These are phyloP conservation scores for Chrysoporthe cubensis DNA, from an alignment of 2,329 filamentous ascomycete species.

Conservation along the genomic window DNA sequence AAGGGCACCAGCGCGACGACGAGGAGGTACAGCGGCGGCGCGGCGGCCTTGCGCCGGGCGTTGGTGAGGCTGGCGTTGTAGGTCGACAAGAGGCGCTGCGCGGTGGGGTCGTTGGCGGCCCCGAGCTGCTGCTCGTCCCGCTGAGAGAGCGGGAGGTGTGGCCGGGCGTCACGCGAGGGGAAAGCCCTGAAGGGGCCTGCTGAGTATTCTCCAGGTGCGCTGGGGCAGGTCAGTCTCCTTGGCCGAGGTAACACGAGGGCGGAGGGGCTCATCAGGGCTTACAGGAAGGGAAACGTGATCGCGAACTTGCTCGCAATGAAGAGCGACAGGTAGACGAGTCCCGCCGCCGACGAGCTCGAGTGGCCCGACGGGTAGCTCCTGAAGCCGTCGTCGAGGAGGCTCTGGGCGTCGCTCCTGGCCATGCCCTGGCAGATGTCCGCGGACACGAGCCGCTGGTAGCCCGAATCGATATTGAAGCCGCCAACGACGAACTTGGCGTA, in stretches of 20 bases:
- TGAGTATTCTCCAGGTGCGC: conserved; percentile 45
- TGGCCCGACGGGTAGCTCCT: conserved; percentile 82
- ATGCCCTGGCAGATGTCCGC: conserved; percentile 74
- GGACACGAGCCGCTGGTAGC: conserved; percentile 69
- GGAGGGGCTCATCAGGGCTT: background rate
- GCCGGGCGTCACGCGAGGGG: conserved; percentile 63
- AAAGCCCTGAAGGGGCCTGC: conserved; percentile 67
- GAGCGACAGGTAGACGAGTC: conserved; percentile 82
- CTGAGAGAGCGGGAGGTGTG: conserved; percentile 38
- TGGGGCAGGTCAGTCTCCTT: conserved; percentile 28
- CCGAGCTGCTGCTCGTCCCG: conserved; percentile 34
- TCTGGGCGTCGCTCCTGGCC: conserved; percentile 47
- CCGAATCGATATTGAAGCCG: conserved; percentile 57
- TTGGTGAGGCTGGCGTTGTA: conserved; percentile 50
- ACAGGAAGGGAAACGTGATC: conserved; percentile 71
- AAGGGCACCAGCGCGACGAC: conserved; percentile 72
- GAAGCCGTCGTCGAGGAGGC: conserved; percentile 76
- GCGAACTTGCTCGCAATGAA: conserved; percentile 85
- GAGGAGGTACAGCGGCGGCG: conserved; percentile 81
- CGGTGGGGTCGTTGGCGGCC: conserved; percentile 35
- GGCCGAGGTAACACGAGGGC: background rate
- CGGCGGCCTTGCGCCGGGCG: conserved; percentile 74
- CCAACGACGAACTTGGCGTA: conserved; percentile 65
- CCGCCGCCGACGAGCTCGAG: conserved; percentile 74
- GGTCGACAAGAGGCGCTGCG: conserved; percentile 38